A percentile compares a stretch with the other conserved stretches of the same genome.
These are phyloP conservation scores for Neodidymelliopsis sp. DNA, from an alignment of 2,329 filamentous ascomycete species.

Conservation along the genomic window DNA sequence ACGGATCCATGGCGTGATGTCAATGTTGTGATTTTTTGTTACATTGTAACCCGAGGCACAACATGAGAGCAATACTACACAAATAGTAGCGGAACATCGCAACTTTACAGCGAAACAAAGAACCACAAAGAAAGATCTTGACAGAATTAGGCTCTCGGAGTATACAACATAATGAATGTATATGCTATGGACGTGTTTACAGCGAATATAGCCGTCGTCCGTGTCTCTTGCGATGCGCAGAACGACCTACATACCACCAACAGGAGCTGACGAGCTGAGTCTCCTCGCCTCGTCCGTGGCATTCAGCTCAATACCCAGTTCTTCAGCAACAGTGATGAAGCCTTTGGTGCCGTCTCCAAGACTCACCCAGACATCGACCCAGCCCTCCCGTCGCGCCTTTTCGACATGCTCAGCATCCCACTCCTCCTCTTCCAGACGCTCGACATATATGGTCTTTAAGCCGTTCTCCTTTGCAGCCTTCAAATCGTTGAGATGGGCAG, in stretches of 20 bases:
- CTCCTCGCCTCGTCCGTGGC: slow-evolving; percentile 5
- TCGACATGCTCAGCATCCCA: slow-evolving; percentile 61
- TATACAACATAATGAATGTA: too few species aligned
- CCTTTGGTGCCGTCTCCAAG: slow-evolving; percentile 56
- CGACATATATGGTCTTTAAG: slow-evolving; percentile 76
- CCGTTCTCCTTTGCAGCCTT: slow-evolving; percentile 70
- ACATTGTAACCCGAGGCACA: too few species aligned
- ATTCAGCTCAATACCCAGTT: slow-evolving; percentile 41
- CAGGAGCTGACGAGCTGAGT: slow-evolving; percentile 28
- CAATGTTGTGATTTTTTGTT: too few species aligned
- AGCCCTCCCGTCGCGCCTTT: slow-evolving; percentile 62
- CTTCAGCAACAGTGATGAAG: slow-evolving; percentile 55
- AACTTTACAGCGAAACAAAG: too few species aligned
- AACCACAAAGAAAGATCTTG: too few species aligned
- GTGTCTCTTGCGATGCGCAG: too few species aligned
- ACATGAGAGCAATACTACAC: too few species aligned
- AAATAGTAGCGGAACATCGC: too few species aligned
- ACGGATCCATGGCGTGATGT: too few species aligned
- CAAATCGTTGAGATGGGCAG: slow-evolving; percentile 75
- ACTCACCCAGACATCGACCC: slow-evolving; percentile 66
- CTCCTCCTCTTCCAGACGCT: slow-evolving; percentile 70
- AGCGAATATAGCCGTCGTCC: neutral
- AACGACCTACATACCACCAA: neutral
- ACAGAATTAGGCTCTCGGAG: too few species aligned
- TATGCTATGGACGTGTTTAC: neutral